Percentiles rank a stretch among this genome's conserved stretches.
Evolutionary conservation across 1,284 basidiomycete species (phyloP).

Genomic region (Ganoderma boninense): DNA sequence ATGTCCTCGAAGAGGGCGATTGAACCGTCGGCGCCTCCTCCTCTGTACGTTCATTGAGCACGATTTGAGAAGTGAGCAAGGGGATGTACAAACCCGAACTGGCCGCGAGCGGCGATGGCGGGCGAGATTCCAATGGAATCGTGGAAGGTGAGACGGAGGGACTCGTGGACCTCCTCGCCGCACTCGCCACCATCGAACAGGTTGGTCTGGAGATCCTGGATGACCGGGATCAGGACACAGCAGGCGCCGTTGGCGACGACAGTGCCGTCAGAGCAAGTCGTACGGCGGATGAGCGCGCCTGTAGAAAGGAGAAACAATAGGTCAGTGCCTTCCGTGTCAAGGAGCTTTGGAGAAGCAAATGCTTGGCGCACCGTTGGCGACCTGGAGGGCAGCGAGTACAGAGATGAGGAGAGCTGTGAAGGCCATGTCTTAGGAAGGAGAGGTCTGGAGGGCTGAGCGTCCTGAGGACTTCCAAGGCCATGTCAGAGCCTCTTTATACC

Average conservation of each 20-base stretch:
- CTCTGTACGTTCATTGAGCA: conserved; percentile 19
- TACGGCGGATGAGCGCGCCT: conserved; percentile 35
- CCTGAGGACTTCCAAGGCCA: conserved; percentile 11
- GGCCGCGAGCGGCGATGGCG: conserved; percentile 17
- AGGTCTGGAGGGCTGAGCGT: conserved; percentile 11
- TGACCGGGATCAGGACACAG: conserved; percentile 46
- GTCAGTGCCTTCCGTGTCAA: not conserved
- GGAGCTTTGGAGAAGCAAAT: not conserved
- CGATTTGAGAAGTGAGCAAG: not conserved
- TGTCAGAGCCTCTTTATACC: conserved; percentile 19
- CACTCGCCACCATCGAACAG: conserved; percentile 43
- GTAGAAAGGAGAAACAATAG: not conserved
- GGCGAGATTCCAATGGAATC: conserved; percentile 38
- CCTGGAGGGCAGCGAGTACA: conserved; percentile 20
- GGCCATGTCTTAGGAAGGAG: conserved; percentile 16
- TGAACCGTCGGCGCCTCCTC: conserved; percentile 40
- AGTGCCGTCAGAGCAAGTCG: conserved; percentile 34
- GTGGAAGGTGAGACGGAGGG: conserved; percentile 43
- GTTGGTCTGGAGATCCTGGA: conserved; percentile 46
- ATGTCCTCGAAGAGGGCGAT: conserved; percentile 35
- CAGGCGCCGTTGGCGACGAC: conserved; percentile 47
- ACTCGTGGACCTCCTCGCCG: conserved; percentile 40
- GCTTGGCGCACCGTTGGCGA: conserved; percentile 21
- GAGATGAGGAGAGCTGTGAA: conserved; percentile 25
- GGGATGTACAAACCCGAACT: conserved; percentile 25